These are phyloP conservation scores for Ophioceras dolichostomum DNA, from an alignment of 2,329 filamentous ascomycete species.

Conservation along the genomic window DNA sequence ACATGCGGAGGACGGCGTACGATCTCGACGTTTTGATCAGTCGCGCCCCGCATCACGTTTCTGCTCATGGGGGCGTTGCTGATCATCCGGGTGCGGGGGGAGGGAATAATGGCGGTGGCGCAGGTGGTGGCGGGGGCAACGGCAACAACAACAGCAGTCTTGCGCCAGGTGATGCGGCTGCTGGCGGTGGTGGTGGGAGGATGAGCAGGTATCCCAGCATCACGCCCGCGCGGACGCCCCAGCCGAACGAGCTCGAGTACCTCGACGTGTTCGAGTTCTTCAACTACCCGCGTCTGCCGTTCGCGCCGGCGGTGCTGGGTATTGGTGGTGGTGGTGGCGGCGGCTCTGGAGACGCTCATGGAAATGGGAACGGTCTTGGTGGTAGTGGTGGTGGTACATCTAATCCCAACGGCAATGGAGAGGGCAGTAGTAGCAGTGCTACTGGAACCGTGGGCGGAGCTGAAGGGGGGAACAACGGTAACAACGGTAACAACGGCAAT, in stretches of 20 bases:
- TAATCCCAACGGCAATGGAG: background rate
- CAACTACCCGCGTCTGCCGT: constrained; percentile 67
- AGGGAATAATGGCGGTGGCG: constrained; percentile 4
- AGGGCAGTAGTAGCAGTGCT: constrained; percentile 20
- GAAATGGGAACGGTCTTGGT: constrained; percentile 4
- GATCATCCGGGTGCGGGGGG: background rate
- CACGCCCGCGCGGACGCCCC: constrained; percentile 56
- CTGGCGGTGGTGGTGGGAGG: constrained; percentile 5
- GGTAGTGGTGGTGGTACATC: too few relatives aligned
- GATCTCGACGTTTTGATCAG: constrained; percentile 86
- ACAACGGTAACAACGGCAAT: constrained; percentile 10
- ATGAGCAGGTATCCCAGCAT: constrained; percentile 34
- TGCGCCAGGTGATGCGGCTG: too few relatives aligned
- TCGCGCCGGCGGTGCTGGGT: too few relatives aligned
- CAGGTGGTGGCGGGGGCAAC: constrained; percentile 6
- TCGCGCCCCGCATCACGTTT: constrained; percentile 51
- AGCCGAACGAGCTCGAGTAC: constrained; percentile 76
- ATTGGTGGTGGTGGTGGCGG: constrained; percentile 22
- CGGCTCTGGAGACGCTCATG: constrained; percentile 7
- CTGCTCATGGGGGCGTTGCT: constrained; percentile 10
- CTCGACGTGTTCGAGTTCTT: constrained; percentile 92
- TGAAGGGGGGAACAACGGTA: constrained; percentile 7
- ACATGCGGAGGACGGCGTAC: constrained; percentile 84
- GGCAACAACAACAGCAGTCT: too few relatives aligned
- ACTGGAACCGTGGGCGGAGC: constrained; percentile 1